A percentile compares a stretch with the other conserved stretches of the same genome.
Evolutionary conservation across 345 rosid genomes (phyloP).

Genomic region (Brassica incana): DNA sequence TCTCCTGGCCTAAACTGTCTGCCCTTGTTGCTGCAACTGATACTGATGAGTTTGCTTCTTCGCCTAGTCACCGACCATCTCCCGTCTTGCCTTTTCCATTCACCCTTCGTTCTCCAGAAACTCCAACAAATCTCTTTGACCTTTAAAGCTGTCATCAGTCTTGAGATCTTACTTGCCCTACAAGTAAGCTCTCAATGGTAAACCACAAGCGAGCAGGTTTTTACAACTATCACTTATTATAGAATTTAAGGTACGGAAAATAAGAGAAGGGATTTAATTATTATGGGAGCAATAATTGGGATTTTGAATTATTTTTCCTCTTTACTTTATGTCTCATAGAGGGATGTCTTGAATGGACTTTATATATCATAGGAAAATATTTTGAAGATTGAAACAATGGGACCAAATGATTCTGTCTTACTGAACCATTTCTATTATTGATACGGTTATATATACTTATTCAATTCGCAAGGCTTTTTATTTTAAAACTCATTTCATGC

Average conservation of each 20-base stretch:
- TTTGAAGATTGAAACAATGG: not conserved
- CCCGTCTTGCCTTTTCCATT: conserved; percentile 26
- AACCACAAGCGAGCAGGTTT: not conserved
- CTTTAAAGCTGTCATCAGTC: conserved; percentile 16
- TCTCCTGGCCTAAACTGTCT: conserved; percentile 69
- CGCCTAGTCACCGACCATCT: conserved; percentile 41
- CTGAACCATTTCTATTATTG: not conserved
- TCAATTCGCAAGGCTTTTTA: not conserved
- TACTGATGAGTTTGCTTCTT: conserved; percentile 49
- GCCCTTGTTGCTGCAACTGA: conserved; percentile 13
- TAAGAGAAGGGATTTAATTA: not conserved
- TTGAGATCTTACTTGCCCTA: not conserved
- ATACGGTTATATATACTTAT: not conserved
- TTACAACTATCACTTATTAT: not conserved
- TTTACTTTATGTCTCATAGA: conserved; percentile 19
- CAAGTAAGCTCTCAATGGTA: conserved; percentile 24
- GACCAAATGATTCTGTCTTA: not conserved
- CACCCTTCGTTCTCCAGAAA: conserved; percentile 1
- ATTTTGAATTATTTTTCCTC: conserved; percentile 2
- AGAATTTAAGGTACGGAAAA: not conserved
- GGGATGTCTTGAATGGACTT: conserved; percentile 8
- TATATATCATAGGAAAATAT: conserved; percentile 15
- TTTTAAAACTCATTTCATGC: not conserved
- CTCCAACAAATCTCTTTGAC: conserved; percentile 29
- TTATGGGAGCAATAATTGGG: conserved; percentile 16